Conservation (phyloP, 352 stramenopile genomes). For the Phytopythium helicoides region DNA sequence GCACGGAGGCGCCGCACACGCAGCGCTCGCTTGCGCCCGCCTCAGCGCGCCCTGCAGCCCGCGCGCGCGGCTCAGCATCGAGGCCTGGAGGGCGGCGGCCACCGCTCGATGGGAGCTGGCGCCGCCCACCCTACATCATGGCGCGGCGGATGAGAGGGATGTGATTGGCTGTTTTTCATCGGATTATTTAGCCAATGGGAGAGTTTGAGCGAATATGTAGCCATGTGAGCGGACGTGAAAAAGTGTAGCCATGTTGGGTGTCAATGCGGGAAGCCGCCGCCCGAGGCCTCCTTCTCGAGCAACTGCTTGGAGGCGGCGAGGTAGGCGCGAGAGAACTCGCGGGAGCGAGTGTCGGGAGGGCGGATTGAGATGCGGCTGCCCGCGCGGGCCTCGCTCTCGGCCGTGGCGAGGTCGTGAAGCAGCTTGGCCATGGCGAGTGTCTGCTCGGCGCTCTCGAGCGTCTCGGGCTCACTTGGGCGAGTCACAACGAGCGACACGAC, state of each 20-base stretch:
- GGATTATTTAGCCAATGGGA: no score
- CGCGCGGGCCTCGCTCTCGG: slow-evolving; percentile 59
- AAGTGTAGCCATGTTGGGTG: no score
- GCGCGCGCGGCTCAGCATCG: no score
- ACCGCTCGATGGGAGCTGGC: neutral
- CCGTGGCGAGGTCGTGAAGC: slow-evolving; percentile 66
- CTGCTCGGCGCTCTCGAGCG: slow-evolving; percentile 62
- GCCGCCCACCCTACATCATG: no score
- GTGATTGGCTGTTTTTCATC: no score
- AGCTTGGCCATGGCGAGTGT: slow-evolving; percentile 77
- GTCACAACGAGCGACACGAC: slow-evolving; percentile 31
- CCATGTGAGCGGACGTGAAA: no score
- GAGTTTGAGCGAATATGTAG: no score
- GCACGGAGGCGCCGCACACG: no score
- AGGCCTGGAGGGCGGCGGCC: no score
- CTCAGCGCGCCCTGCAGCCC: no score
- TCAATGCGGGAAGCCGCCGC: slow-evolving; percentile 1
- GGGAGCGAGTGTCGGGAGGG: slow-evolving; percentile 34
- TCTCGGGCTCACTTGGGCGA: slow-evolving; percentile 34
- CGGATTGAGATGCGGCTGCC: slow-evolving; percentile 65
- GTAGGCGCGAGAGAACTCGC: slow-evolving; percentile 71
- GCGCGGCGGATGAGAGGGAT: no score
- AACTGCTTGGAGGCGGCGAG: slow-evolving; percentile 68
- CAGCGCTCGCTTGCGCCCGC: no score
- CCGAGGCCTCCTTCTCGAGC: slow-evolving; percentile 53